Base-by-base conservation (phyloP, 306 rosid genomes). In the Canavalia ensiformis region DNA sequence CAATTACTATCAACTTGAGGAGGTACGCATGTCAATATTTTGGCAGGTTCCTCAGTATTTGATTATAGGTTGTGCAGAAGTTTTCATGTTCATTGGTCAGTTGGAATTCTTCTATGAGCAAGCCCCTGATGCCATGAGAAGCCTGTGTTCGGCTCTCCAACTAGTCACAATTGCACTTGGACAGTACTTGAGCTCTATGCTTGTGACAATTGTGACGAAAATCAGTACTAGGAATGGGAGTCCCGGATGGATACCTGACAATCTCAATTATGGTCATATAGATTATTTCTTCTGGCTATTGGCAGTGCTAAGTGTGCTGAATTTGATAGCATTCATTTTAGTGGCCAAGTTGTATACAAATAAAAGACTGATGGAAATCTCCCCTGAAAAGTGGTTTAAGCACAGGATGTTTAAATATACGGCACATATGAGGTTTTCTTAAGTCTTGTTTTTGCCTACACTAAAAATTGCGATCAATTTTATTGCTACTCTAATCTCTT, bases 1-100 rank as follows among this genome's bases (percentile, higher is more conserved):
- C 85, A 75, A 87, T 39, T 88, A 87, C 54, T 92, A 88, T 30
- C 76, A 85, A 0, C 89, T 44, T 3, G 81, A 90, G 58, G 78
- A 82, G 58, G 51, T 92, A 44, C 97, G 97, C 5, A 84, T 94
- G 85, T 57, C 98, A 35, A 92, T 92, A 11, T 92, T 94, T 72
- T 94, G 98, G 97, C 97, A 94, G 85, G 91, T 91, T 9, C 98
- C 98, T 0, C 98, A 91, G 79, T 94, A 94, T 67, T 94, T 94
- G 34, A 75, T 94, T 0, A 72, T 92, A 1, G 97, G 97, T 2
- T 94, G 98, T 84, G 93, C 97, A 1, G 94, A 93, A 68, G 97
- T 93, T 2, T 90, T 93, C 85, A 88, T 74, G 0, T 88, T 93
- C 58, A 90, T 93, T 18, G 97, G 97, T 33, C 97, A 91, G 68